These are phyloP conservation scores for Dissophora globulifera DNA, from an alignment of 192 early-diverging fungal species.

Conservation along the genomic window DNA sequence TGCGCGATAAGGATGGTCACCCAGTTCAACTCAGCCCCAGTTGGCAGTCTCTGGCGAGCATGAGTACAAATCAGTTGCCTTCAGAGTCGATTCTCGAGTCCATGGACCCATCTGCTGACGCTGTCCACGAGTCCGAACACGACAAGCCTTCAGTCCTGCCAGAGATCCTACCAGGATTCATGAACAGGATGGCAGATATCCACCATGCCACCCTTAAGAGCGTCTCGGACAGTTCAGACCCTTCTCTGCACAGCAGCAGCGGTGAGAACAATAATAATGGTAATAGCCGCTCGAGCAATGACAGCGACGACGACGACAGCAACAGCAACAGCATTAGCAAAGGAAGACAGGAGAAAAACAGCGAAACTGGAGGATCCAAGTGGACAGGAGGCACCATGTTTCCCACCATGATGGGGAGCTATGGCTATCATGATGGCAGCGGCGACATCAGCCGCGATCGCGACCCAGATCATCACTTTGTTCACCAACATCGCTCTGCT, in stretches of 20 bases:
- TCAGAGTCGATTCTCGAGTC: conserved; percentile 1
- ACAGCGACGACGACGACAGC: not conserved
- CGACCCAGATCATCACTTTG: not conserved
- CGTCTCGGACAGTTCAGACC: not conserved
- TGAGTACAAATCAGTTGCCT: conserved; percentile 32
- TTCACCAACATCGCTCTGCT: not conserved
- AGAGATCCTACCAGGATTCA: conserved; percentile 45
- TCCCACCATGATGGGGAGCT: conserved; percentile 9
- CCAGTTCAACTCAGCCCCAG: no score
- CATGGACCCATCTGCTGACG: not conserved
- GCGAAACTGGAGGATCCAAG: not conserved
- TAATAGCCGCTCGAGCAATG: not conserved
- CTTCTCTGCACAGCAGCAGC: not conserved
- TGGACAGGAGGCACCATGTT: conserved; percentile 43
- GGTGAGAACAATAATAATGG: not conserved
- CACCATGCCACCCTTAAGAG: conserved; percentile 31
- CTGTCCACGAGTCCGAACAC: conserved; percentile 20
- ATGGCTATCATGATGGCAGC: not conserved
- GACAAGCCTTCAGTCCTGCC: conserved; percentile 42
- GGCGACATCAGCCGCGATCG: not conserved
- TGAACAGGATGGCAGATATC: conserved; percentile 37
- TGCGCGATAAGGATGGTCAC: no score
- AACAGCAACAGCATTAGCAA: not conserved
- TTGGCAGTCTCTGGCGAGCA: conserved; percentile 36
- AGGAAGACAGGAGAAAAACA: not conserved